Evolutionary conservation across 495 filamentous ascomycete genomes (phyloP), one percentile per base, ranked within the genome.

Genomic region (Cryomyces minteri): DNA sequence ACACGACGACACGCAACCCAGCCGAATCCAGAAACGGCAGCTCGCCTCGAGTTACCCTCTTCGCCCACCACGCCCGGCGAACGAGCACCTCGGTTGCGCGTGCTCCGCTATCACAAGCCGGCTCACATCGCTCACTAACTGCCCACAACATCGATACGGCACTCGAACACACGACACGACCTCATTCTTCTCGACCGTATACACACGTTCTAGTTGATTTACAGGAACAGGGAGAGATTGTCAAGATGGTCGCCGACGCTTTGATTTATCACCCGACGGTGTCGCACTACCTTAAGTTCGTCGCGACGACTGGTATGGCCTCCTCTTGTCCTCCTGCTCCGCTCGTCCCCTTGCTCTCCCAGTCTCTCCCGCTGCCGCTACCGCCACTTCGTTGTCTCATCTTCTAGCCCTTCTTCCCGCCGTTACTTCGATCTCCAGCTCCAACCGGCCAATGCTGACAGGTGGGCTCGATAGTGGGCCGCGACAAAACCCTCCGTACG

Each of bases 231-330:
- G 18, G 2, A 25, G 18, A 38, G 34, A 10, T 38, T 9, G 9
- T 14, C 34, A 38, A 9, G 9, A 38, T 38, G 34, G 34, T 38
- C 59, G 85, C 82, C 52, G 85, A 95, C 72, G 76, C 86, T 41
- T 63, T 98, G 52, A 70, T 93, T 62, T 94, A 98, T 68, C 92
- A 98, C 75, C 90, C 90, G 42, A 73, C 80, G 46, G 77, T 98
- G 55, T 70, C 84, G 57, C 90, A 98, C 69, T 98, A 94, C 73
- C 77, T 96, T 58, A 81, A 81, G 63, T 98, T 84, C 68, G 77
- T 90, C 54, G 79, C 84, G 49, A 92, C 88, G 44, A 94, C 88
- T 14, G 67, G 79, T 82, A 68, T 37, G 67, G 28, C 42, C 18
- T 41, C 33, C 31, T 10, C 40, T 29, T 41, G 10, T 29, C 8